Conservation (phyloP, 1,284 basidiomycete genomes). For the Calocybe gambosa region DNA sequence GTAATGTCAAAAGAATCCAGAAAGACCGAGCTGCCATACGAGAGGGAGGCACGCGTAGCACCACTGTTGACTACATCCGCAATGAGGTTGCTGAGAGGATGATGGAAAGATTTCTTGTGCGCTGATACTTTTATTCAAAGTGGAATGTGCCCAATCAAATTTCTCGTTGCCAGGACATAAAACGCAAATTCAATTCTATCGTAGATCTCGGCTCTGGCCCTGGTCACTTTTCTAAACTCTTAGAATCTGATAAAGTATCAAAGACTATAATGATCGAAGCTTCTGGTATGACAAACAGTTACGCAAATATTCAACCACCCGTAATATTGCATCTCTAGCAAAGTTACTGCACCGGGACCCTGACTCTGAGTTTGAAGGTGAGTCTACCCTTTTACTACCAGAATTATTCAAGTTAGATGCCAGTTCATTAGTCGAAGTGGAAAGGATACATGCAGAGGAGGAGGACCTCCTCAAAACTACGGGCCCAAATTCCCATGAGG, state of each 20-base stretch:
- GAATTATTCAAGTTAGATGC: constrained; percentile 1
- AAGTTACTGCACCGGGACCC: constrained; percentile 66
- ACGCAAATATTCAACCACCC: background rate
- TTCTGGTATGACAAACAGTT: constrained; percentile 50
- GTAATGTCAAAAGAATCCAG: constrained; percentile 77
- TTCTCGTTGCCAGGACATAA: constrained; percentile 69
- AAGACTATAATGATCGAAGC: constrained; percentile 87
- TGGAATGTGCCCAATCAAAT: constrained; percentile 5
- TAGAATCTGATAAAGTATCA: constrained; percentile 68
- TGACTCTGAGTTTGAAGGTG: constrained; percentile 73
- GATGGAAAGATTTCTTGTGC: constrained; percentile 81
- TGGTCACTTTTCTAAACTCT: constrained; percentile 83
- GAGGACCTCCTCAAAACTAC: constrained; percentile 65
- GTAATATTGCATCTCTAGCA: constrained; percentile 32
- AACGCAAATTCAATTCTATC: constrained; percentile 73
- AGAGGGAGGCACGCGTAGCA: constrained; percentile 54
- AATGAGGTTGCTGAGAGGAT: constrained; percentile 88
- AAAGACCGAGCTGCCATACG: constrained; percentile 68
- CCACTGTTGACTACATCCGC: constrained; percentile 88
- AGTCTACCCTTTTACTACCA: constrained; percentile 14
- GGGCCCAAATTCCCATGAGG: constrained; percentile 77
- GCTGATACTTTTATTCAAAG: constrained; percentile 8
- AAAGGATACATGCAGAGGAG: constrained; percentile 73
- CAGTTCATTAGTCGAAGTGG: constrained; percentile 61
- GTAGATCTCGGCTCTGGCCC: constrained; percentile 94